Percentiles rank a stretch among this genome's conserved stretches.
Conservation (phyloP, 805 yeast species). For the Saccharomycodes ludwigii region DNA sequence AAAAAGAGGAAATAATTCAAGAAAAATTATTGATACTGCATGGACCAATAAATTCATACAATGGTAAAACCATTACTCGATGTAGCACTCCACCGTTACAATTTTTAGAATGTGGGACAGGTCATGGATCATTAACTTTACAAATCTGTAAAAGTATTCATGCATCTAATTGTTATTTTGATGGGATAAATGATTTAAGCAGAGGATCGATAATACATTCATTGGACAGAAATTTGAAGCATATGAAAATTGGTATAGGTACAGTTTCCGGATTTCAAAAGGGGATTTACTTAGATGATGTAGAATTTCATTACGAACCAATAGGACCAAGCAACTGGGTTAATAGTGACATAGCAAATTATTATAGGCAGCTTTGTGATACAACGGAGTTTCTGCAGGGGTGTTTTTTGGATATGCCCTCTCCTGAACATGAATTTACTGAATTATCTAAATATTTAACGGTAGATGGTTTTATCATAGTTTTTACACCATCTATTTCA, state of each 20-base stretch:
- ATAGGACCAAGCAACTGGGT: slow-evolving; percentile 35
- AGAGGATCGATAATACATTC: slow-evolving; percentile 37
- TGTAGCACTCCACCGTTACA: slow-evolving; percentile 23
- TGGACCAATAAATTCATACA: not conserved
- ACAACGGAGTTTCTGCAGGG: slow-evolving; percentile 27
- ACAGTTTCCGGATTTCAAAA: slow-evolving; percentile 28
- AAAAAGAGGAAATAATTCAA: slow-evolving; percentile 2
- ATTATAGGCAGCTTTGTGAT: slow-evolving; percentile 10
- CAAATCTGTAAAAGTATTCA: slow-evolving; percentile 32
- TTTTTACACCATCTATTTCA: slow-evolving; percentile 37
- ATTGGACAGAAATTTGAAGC: slow-evolving; percentile 29
- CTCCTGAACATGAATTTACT: slow-evolving; percentile 24
- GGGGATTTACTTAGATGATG: slow-evolving; percentile 34
- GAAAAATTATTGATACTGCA: not conserved
- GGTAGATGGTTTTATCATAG: slow-evolving; percentile 30
- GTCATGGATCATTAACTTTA: slow-evolving; percentile 38
- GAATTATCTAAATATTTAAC: slow-evolving; percentile 24
- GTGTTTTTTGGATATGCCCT: slow-evolving; percentile 36
- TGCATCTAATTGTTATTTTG: slow-evolving; percentile 29
- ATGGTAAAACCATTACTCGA: slow-evolving; percentile 1
- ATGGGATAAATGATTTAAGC: slow-evolving; percentile 11
- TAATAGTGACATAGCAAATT: slow-evolving; percentile 8
- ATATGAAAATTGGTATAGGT: slow-evolving; percentile 29
- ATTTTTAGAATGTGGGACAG: slow-evolving; percentile 42
- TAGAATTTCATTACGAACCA: slow-evolving; percentile 30